Base-by-base conservation (phyloP, 169 alveolate species). In the Eimeria falciformis region DNA sequence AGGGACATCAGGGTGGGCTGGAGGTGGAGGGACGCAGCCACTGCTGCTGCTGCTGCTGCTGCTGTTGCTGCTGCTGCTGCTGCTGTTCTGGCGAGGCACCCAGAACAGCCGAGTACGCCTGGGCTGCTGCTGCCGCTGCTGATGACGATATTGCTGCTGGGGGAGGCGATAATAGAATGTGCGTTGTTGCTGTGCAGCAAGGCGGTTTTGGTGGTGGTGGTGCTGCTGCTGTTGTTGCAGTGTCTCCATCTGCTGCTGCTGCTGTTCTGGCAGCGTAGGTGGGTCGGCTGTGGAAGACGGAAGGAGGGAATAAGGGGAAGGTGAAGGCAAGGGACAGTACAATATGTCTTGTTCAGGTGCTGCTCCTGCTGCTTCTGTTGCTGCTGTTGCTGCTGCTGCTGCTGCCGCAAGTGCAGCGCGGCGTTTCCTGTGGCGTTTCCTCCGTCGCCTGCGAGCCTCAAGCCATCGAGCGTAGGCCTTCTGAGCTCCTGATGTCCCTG, bases 161-260 rank as follows among this genome's bases (percentile, higher is more conserved):
- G 18, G 12, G 81, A 46, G 55, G 55, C 50, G 81, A 45, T 5
- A 45, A 53, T 21, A 53, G 47, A 5, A 53, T 25, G 3, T 25
- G 81, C 4, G 53, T 46, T 53, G 53, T 69, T 69, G 81, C 18
- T n/a, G 37, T n/a, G 81, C 12, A 69, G 12, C 27, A 37, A 23
- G 43, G 12, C 55, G 81, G 81, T 5, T 5, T 23, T 29, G 47
- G 53, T 33, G 43, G 55, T 69, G 81, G 53, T 69, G 17, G 25
- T 69, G 81, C 50, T 27, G 81, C 81, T 69, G 81, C 66, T 43
- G 62, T 47, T 75, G 85, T 65, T 75, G 85, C 85, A 43, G 85
- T 37, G 21, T 37, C 85, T 18, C 40, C 37, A 75, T 65, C 5
- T 27, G 66, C 3, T 75, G 65, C 85, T 50, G 85, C 65, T 40